Evolutionary conservation across 306 rosid genomes (phyloP).

Genomic region (Prosopis cineraria): DNA sequence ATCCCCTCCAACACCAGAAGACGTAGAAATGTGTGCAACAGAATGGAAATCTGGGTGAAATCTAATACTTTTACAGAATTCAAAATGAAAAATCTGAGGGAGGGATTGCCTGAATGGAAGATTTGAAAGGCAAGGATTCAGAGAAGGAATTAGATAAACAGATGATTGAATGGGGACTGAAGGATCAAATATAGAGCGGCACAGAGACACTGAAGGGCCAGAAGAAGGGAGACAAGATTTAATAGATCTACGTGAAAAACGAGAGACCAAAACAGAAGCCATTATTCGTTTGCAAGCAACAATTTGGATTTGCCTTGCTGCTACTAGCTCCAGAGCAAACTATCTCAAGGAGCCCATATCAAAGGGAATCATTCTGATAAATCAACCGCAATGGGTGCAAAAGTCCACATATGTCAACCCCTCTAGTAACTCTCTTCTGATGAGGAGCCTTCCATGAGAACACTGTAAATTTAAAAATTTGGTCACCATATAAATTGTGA

Average conservation of each 20-base stretch:
- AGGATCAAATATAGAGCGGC: conserved; percentile 31
- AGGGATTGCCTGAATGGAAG: conserved; percentile 33
- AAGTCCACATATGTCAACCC: background rate
- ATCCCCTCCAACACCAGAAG: conserved; percentile 41
- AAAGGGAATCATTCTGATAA: background rate
- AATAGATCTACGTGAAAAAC: conserved; percentile 45
- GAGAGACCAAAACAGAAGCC: conserved; percentile 41
- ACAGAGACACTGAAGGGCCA: background rate
- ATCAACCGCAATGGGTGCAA: background rate
- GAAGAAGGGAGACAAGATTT: conserved; percentile 39
- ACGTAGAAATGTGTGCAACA: conserved; percentile 50
- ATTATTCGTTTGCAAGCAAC: conserved; percentile 34
- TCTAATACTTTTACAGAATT: conserved; percentile 20
- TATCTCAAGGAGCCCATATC: background rate
- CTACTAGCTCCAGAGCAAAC: background rate
- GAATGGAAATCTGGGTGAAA: conserved; percentile 39
- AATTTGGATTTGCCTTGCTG: background rate
- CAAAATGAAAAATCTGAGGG: conserved; percentile 19
- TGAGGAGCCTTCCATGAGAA: conserved; percentile 1
- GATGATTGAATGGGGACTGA: conserved; percentile 35
- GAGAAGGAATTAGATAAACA: conserved; percentile 12
- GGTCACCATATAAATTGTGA: background rate
- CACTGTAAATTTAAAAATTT: background rate
- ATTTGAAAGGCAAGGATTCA: background rate
- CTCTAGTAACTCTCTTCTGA: background rate